Base-by-base conservation (phyloP, 2,329 filamentous ascomycete genomes). In the Botryotinia calthae region DNA sequence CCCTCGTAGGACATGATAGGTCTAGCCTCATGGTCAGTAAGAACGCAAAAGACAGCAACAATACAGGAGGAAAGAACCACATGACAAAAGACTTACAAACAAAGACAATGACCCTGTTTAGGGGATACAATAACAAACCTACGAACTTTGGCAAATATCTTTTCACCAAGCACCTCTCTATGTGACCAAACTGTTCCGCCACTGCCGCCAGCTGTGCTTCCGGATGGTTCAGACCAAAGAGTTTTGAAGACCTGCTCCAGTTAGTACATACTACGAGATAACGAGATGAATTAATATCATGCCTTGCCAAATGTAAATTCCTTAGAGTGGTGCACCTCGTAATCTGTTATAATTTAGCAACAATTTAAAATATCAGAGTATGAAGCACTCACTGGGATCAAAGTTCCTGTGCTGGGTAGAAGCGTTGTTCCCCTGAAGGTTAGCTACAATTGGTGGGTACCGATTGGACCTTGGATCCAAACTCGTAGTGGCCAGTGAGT, bases 1-100 rank as follows among this genome's bases (percentile, higher is more conserved):
- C 34, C n/a, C 18, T 20, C 42, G 37, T 75, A 75, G 7, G 74
- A 66, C 44, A 72, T 18, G 12, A 76, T 76, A 2, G 72, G 61
- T 2, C 75, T 74, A 2, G 10, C 2, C 22, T 46, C 6, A 34
- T 16, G 20, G 34, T 66, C 16, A 66, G 16, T 22, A 54, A n/a
- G 1, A 28, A 48, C 9, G 46, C 10, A 25, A 48, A 25, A n/a
- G n/a, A 48, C 3, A 25, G 20, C 46, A 48, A 10, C 0, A 4
- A 48, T 48, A 25, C 20, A 2, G 10, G 3, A n/a, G 8, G 18
- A 28, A 40, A 9, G 28, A 14, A 20, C 37, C 2, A 7, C 42
- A 22, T 48, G 46, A 2, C 7, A 44, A 1, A 44, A 25, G 4
- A 59, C 66, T 28, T 2, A 69, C 66, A 69, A n/a, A 16, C 66